A percentile compares a stretch with the other conserved stretches of the same genome.
These are phyloP conservation scores for Moniliella sp. DNA, from an alignment of 1,284 basidiomycete genomes.

Conservation along the genomic window DNA sequence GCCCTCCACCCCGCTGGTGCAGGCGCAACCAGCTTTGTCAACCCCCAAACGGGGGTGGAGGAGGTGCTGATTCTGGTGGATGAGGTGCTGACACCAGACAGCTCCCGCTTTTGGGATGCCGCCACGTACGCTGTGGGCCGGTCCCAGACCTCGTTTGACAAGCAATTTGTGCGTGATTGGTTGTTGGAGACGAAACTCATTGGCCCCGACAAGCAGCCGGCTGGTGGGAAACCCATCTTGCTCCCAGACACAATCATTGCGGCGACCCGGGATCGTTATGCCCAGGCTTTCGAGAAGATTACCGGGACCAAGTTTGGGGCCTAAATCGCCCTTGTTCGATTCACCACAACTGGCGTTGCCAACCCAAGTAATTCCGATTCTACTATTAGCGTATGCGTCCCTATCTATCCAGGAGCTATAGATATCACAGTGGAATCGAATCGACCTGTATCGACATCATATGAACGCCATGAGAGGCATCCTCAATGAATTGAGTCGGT, in stretches of 20 bases:
- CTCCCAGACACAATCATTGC: background rate
- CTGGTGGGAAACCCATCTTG: background rate
- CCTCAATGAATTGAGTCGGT: no score
- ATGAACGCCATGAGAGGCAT: no score
- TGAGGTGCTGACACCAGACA: constrained; percentile 87
- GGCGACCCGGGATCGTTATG: background rate
- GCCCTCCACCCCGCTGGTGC: constrained; percentile 5
- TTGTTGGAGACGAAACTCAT: constrained; percentile 13
- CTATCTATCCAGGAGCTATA: no score
- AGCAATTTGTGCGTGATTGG: constrained; percentile 88
- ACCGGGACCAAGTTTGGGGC: no score
- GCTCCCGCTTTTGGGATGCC: constrained; percentile 82
- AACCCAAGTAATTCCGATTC: no score
- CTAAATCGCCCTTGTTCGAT: no score
- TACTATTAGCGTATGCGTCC: no score
- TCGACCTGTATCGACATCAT: no score
- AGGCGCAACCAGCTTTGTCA: constrained; percentile 3
- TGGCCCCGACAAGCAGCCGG: constrained; percentile 12
- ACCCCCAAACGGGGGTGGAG: constrained; percentile 4
- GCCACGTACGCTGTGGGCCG: constrained; percentile 52
- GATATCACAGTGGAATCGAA: no score
- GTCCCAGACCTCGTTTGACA: constrained; percentile 79
- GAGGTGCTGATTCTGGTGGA: constrained; percentile 64
- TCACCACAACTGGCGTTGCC: no score
- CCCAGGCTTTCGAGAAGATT: background rate